Percentiles rank a stretch among this genome's conserved stretches.
Conservation (phyloP, 1,284 basidiomycete genomes). For the Chalciporus sp. region DNA sequence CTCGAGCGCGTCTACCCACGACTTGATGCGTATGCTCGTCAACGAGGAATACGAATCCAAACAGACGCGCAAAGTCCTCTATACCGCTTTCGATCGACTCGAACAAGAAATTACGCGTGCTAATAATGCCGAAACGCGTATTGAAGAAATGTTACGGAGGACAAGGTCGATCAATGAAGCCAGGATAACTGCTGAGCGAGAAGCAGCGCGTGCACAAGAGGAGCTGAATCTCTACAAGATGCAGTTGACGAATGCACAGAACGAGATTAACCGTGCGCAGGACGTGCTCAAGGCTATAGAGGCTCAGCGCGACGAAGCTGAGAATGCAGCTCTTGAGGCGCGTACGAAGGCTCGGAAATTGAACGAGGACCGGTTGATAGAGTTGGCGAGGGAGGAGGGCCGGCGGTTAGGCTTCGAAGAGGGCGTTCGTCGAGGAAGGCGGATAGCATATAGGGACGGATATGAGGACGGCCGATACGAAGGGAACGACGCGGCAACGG, state of each 20-base stretch:
- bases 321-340: conserved; percentile 47
- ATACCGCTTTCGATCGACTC: conserved; percentile 52
- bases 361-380: conserved; percentile 48
- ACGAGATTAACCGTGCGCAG: conserved; percentile 56
- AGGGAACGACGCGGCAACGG: conserved; percentile 24
- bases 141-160: conserved; percentile 50
- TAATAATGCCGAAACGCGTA: conserved; percentile 51
- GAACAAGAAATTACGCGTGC: conserved; percentile 55
- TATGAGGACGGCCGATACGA: conserved; percentile 17
- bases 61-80: conserved; percentile 54
- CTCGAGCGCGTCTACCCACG: conserved; percentile 37
- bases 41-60: conserved; percentile 57
- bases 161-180: conserved; percentile 56
- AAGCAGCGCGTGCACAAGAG: conserved; percentile 51
- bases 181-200: conserved; percentile 50
- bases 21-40: conserved; percentile 53
- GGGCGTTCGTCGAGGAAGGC: conserved; percentile 51
- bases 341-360: conserved; percentile 49
- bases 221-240: conserved; percentile 62
- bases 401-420: conserved; percentile 54
- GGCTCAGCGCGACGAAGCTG: conserved; percentile 52
- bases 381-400: conserved; percentile 55
- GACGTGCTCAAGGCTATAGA: conserved; percentile 46
- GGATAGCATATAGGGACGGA: conserved; percentile 36
- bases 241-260: conserved; percentile 63